Conservation (phyloP, 2,329 filamentous ascomycete genomes). For the Endothia cerciana region DNA sequence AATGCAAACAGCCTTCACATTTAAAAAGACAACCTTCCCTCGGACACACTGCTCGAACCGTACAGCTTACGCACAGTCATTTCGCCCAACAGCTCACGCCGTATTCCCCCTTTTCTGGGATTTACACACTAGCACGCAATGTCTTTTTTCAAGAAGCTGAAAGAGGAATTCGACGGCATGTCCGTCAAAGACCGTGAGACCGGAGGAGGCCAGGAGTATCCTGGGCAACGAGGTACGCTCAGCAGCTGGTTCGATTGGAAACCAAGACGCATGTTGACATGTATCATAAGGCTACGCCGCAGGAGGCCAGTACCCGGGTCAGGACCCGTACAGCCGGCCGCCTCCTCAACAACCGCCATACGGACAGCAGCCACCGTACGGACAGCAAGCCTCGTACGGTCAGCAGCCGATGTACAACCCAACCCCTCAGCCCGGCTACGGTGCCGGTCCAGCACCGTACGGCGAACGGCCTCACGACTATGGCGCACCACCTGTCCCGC, state of each 20-base stretch:
- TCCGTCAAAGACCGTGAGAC: conserved; percentile 37
- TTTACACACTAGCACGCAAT: conserved; percentile 18
- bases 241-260: neutral
- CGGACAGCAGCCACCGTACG: conserved; percentile 26
- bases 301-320: conserved; percentile 21
- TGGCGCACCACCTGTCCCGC: conserved; percentile 30
- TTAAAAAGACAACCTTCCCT: conserved; percentile 16
- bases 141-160: conserved; percentile 43
- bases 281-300: conserved; percentile 21
- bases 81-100: neutral
- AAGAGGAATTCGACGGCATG: conserved; percentile 46
- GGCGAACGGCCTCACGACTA: conserved; percentile 24
- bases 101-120: neutral
- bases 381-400: conserved; percentile 31
- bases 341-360: conserved; percentile 24
- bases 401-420: conserved; percentile 18
- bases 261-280: conserved; percentile 10
- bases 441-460: conserved; percentile 17
- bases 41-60: neutral
- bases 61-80: neutral
- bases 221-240: conserved; percentile 24
- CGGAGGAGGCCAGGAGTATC: conserved; percentile 30
- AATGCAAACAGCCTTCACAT: neutral
- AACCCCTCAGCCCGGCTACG: neutral
- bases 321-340: conserved; percentile 18